Percentiles rank a stretch among this genome's conserved stretches.
Evolutionary conservation across 2,329 filamentous ascomycete genomes (phyloP).

Genomic region (Trichoderma brevicompactum): DNA sequence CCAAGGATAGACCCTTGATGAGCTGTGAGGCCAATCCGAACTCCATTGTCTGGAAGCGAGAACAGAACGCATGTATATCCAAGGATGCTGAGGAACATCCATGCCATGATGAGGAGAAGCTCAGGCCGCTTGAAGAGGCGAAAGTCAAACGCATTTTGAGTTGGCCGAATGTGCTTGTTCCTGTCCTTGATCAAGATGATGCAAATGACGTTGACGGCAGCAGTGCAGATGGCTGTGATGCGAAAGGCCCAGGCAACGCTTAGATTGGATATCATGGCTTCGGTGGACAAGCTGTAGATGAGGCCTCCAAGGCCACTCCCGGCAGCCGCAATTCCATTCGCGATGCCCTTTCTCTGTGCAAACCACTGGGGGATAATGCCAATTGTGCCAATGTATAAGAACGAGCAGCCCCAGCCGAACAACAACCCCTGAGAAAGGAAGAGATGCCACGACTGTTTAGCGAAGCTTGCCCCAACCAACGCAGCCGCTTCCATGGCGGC

Average conservation of each 20-base stretch:
- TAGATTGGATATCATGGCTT: slow-evolving; percentile 57
- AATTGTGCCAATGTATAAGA: slow-evolving; percentile 60
- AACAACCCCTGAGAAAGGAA: slow-evolving; percentile 63
- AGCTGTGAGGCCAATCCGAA: slow-evolving; percentile 60
- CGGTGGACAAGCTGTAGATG: slow-evolving; percentile 34
- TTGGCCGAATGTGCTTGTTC: slow-evolving; percentile 19
- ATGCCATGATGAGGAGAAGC: slow-evolving; percentile 61
- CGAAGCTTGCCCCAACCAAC: slow-evolving; percentile 58
- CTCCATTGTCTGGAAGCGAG: slow-evolving; percentile 65
- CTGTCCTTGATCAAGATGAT: slow-evolving; percentile 62
- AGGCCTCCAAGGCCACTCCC: slow-evolving; percentile 52
- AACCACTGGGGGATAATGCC: slow-evolving; percentile 67
- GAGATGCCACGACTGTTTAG: slow-evolving; percentile 61
- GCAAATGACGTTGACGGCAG: slow-evolving; percentile 58
- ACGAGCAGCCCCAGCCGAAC: slow-evolving; percentile 65
- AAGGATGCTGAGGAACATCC: slow-evolving; percentile 65
- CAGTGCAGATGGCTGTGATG: slow-evolving; percentile 52
- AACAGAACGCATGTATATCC: slow-evolving; percentile 69
- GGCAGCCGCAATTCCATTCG: slow-evolving; percentile 59
- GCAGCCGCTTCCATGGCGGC: slow-evolving; percentile 56
- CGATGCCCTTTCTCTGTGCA: slow-evolving; percentile 56
- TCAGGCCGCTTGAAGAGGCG: slow-evolving; percentile 48
- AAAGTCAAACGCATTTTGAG: slow-evolving; percentile 28
- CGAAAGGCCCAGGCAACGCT: slow-evolving; percentile 62
- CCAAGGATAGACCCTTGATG: slow-evolving; percentile 65